Evolutionary conservation across 768 basidiomycete genomes (phyloP), one percentile per base, ranked within the genome.

Genomic region (Russula abietina): DNA sequence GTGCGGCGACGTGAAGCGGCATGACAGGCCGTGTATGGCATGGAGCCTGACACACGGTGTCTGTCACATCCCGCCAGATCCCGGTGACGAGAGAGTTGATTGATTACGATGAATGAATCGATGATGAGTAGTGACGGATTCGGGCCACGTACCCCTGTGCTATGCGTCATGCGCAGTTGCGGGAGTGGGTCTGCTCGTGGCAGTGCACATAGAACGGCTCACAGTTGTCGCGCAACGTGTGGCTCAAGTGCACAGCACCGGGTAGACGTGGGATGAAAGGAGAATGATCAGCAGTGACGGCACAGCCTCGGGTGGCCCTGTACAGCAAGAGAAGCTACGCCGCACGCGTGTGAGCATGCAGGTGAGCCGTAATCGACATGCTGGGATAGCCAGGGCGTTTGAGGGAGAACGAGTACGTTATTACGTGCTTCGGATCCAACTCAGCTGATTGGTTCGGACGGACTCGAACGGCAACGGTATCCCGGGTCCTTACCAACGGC

Each of bases 401-500:
- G 41, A 52, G 41, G n/a, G 50, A 32, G 30, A 56, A 33, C 50
- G 36, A 48, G 62, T 48, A 48, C 62, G 51, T 46, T 39, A 48
- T 63, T 50, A 22, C 57, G 57, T 57, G 14, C 62, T 59, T 59
- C 43, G 43, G 12, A 39, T 36, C 38, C 16, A 59, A 45, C 51
- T 63, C 61, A 62, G 61, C 24, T 57, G 61, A 62, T 62, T 63
- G 62, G 62, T 63, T 63, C 62, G 62, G 57, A 59, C 56, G 22
- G 52, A 48, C 51, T 63, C 62, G 62, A 63, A 63, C 62, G 24
- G 53, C 22, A 12, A 19, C 2, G 45, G 62, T 51, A 41, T 17
- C 54, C 51, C 26, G 1, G 62, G 62, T 63, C 62, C 61, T 22
- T 28, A 9, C n/a, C 24, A 28, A 33, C 39, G 39, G 24, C 32